Evolutionary conservation across 331 rosid species (phyloP).

Genomic region (Prunus yedoensis): DNA sequence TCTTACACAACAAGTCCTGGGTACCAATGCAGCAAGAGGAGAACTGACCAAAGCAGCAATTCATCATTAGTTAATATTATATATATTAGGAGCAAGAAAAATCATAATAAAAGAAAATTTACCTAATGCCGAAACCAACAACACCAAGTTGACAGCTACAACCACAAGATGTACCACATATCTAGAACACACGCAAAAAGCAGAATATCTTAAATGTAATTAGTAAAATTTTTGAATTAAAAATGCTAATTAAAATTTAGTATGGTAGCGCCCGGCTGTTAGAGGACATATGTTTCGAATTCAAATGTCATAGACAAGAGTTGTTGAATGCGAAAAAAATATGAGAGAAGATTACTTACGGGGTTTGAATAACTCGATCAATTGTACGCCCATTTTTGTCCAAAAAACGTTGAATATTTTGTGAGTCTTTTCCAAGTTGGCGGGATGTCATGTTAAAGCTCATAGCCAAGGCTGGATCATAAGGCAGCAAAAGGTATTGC

Average conservation of each 20-base stretch:
- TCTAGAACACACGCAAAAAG: conserved; percentile 19
- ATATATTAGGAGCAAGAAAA: too few species aligned
- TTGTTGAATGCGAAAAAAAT: background rate
- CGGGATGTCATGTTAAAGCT: conserved; percentile 40
- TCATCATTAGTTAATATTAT: background rate
- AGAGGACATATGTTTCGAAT: too few species aligned
- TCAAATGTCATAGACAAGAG: too few species aligned
- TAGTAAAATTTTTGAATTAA: too few species aligned
- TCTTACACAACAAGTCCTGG: conserved; percentile 63
- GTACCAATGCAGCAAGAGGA: conserved; percentile 60
- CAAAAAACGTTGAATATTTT: conserved; percentile 40
- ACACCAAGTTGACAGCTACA: conserved; percentile 46
- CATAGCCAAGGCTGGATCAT: conserved; percentile 38
- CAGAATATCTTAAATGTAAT: background rate
- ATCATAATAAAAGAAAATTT: background rate
- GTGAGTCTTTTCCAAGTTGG: conserved; percentile 45
- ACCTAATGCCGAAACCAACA: conserved; percentile 57
- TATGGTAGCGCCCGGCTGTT: too few species aligned
- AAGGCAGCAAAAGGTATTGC: conserved; percentile 58
- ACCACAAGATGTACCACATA: conserved; percentile 50
- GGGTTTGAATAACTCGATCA: conserved; percentile 40
- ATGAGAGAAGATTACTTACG: conserved; percentile 32
- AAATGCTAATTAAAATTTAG: too few species aligned
- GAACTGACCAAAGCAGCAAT: conserved; percentile 50
- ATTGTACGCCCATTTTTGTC: conserved; percentile 37